Conservation (phyloP, 192 early-diverging fungal species). For the Martensiomyces pterosporus region DNA sequence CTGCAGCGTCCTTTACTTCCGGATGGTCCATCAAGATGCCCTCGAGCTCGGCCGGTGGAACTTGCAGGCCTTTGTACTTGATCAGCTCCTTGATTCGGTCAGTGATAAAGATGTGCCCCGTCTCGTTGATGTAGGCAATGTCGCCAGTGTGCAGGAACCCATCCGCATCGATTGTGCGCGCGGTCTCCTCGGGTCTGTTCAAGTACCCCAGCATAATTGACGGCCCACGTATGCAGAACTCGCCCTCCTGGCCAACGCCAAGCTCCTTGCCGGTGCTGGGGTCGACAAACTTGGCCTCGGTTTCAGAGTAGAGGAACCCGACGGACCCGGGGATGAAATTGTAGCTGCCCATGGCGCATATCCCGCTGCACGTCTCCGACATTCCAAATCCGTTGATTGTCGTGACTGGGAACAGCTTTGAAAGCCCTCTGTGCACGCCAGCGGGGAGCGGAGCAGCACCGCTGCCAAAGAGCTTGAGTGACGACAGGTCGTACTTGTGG, state of each 20-base stretch:
- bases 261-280: constrained; percentile 58
- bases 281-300: constrained; percentile 69
- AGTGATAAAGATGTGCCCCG: constrained; percentile 58
- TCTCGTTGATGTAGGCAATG: constrained; percentile 61
- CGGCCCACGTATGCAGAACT: constrained; percentile 77
- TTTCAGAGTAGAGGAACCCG: constrained; percentile 62
- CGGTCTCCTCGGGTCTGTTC: constrained; percentile 70
- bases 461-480: constrained; percentile 54
- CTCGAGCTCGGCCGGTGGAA: constrained; percentile 86
- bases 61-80: constrained; percentile 83
- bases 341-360: constrained; percentile 10
- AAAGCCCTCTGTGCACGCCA: constrained; percentile 50
- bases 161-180: constrained; percentile 60
- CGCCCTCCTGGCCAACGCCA: constrained; percentile 60
- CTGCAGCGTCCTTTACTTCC: constrained; percentile 59
- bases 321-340: constrained; percentile 49
- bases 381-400: constrained; percentile 57
- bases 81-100: constrained; percentile 86
- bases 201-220: constrained; percentile 83
- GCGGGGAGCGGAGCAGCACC: constrained; percentile 71
- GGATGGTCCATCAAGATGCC: constrained; percentile 64
- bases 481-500: constrained; percentile 62
- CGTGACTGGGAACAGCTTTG: constrained; percentile 25
- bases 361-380: constrained; percentile 51
- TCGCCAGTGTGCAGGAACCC: constrained; percentile 83